Conservation (phyloP, 2,329 filamentous ascomycete species). For the Tolypocladium sp. region DNA sequence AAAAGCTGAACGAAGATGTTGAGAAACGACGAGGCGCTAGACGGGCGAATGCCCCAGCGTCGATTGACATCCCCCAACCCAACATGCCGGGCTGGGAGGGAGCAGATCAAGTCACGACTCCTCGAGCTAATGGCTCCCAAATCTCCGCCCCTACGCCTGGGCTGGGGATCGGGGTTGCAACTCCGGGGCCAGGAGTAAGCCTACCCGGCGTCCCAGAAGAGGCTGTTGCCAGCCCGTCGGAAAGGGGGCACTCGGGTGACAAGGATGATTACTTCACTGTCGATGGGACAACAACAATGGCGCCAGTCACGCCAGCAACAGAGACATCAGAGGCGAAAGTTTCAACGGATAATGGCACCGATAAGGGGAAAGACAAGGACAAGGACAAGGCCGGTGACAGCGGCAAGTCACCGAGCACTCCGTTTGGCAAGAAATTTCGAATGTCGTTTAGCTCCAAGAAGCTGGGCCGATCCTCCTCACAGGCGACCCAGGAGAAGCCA, state of each 20-base stretch:
- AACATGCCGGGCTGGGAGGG: constrained; percentile 25
- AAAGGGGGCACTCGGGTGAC: constrained; percentile 55
- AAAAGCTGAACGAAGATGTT: constrained; percentile 53
- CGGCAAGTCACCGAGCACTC: constrained; percentile 47
- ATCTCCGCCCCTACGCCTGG: constrained; percentile 62
- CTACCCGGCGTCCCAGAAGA: constrained; percentile 42
- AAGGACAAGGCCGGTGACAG: constrained; percentile 38
- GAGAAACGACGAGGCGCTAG: constrained; percentile 49
- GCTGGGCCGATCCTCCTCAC: constrained; percentile 57
- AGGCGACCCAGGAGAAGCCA: constrained; percentile 57
- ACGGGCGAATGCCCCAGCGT: constrained; percentile 48
- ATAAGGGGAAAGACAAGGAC: constrained; percentile 35
- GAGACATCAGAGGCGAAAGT: constrained; percentile 38
- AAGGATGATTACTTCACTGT: constrained; percentile 72
- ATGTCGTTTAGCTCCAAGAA: constrained; percentile 83
- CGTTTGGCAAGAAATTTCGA: constrained; percentile 81
- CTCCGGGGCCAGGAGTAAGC: constrained; percentile 38
- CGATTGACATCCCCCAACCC: constrained; percentile 39
- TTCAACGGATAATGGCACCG: constrained; percentile 39
- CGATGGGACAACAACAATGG: constrained; percentile 18
- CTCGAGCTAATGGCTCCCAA: constrained; percentile 56
- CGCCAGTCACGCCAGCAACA: constrained; percentile 11
- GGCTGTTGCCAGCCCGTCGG: constrained; percentile 34
- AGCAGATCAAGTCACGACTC: constrained; percentile 44
- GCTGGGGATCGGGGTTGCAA: constrained; percentile 68